Evolutionary conservation across 495 filamentous ascomycete species (phyloP).

Genomic region (Cercophora scortea): DNA sequence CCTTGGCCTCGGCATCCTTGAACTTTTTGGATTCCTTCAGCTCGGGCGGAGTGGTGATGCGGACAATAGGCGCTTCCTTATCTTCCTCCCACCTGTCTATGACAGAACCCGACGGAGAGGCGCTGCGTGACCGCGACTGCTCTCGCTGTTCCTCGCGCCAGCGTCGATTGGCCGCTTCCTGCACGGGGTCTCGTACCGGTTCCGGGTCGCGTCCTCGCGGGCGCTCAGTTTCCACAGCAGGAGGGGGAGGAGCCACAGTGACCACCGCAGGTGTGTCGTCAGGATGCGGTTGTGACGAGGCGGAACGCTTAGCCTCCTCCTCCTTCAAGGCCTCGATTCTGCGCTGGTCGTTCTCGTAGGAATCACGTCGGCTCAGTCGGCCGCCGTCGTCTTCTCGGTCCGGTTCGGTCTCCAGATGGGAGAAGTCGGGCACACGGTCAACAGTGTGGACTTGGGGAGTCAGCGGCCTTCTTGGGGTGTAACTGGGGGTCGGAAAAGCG

Average conservation of each 20-base stretch:
- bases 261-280: slow-evolving; percentile 21
- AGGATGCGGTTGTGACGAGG: background rate
- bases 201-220: slow-evolving; percentile 16
- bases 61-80: slow-evolving; percentile 22
- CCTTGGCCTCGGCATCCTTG: slow-evolving; percentile 16
- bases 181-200: slow-evolving; percentile 31
- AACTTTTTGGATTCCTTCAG: slow-evolving; percentile 24
- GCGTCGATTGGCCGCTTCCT: slow-evolving; percentile 41
- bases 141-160: slow-evolving; percentile 43
- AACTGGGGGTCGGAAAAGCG: slow-evolving; percentile 34
- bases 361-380: slow-evolving; percentile 32
- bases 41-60: slow-evolving; percentile 40
- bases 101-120: slow-evolving; percentile 37
- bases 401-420: slow-evolving; percentile 10
- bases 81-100: slow-evolving; percentile 41
- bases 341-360: slow-evolving; percentile 30
- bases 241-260: slow-evolving; percentile 15
- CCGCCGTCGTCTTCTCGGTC: slow-evolving; percentile 5
- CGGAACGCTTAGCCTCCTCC: background rate
- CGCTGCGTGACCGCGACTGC: slow-evolving; percentile 38
- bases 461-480: slow-evolving; percentile 25
- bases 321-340: background rate
- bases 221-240: background rate
- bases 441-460: slow-evolving; percentile 26
- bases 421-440: slow-evolving; percentile 36